Evolutionary conservation across 2,329 filamentous ascomycete species (phyloP).

Genomic region (Aureobasidium sp.): DNA sequence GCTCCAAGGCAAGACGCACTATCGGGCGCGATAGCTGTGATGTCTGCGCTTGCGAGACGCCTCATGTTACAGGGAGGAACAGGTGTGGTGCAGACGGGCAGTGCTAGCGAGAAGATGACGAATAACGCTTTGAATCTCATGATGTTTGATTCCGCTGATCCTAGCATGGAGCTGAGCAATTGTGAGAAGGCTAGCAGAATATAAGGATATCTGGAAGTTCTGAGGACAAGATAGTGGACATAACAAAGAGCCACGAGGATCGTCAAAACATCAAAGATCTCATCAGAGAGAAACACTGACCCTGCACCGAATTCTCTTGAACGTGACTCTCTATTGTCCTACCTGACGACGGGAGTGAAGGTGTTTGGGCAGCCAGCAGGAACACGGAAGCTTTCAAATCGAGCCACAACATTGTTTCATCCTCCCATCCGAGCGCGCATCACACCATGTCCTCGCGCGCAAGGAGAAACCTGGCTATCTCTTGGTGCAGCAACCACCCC

Average conservation of each 20-base stretch:
- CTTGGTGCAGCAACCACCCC: neutral
- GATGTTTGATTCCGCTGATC: neutral
- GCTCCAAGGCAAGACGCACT: slow-evolving; percentile 48
- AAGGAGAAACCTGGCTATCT: neutral
- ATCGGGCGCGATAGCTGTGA: slow-evolving; percentile 51
- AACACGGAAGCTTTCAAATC: neutral
- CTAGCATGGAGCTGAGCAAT: neutral
- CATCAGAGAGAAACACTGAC: neutral
- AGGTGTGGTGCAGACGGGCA: neutral
- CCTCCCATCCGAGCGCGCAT: neutral
- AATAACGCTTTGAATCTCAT: slow-evolving; percentile 5
- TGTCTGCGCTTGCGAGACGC: slow-evolving; percentile 31
- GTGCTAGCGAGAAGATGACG: neutral
- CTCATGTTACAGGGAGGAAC: slow-evolving; percentile 4
- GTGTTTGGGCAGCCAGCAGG: neutral
- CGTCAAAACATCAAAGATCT: neutral
- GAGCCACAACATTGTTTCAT: slow-evolving; percentile 7
- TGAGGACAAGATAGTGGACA: neutral
- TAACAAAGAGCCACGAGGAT: neutral
- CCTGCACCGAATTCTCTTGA: neutral
- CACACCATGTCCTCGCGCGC: neutral
- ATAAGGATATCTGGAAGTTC: neutral
- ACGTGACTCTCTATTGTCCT: neutral
- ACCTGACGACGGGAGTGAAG: neutral
- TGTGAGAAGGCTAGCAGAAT: neutral